Evolutionary conservation across 2,329 filamentous ascomycete genomes (phyloP), one percentile per base, ranked within the genome.

Genomic region (Colletotrichum lentis): DNA sequence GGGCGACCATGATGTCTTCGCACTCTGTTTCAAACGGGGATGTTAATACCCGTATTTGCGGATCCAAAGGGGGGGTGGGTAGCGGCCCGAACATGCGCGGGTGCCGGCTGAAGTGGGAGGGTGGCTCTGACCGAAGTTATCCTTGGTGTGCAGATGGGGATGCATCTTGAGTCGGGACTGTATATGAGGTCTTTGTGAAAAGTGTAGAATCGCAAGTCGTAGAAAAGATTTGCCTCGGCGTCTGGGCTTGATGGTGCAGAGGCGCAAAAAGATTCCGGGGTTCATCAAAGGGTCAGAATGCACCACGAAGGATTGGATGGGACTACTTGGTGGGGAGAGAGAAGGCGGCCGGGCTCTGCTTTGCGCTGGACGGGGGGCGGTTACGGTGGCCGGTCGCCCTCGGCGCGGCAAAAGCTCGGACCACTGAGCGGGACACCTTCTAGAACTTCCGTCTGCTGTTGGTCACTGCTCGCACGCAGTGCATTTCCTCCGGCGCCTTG

Each of bases 111-210:
- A 35, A 24, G 69, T 69, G 43, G 44, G 10, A 10, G 20, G 49
- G 20, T 27, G 14, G 44, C 76, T 35, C 31, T 52, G 86, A 97
- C 95, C 94, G 73, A 88, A 85, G 74, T 97, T 97, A 77, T 97
- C 91, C 78, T 96, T 93, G 35, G 93, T 97, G 77, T 98, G 94
- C 2, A 99, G 84, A 82, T 97, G 95, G 62, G 96, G 96, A 92
- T 99, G 96, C 96, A 99, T 99, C 52, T 47, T 53, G 57, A 20
- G 27, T 22, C 31, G 11, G 31, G 8, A 47, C 11, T n/a, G 10
- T 6, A 35, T 37, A n/a, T 35, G 31, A 11, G 27, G 10, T 10
- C 3, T 49, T 8, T 16, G 41, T 10, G 10, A 22, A 16, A 47
- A 50, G 31, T 6, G 31, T 39, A 16, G 14, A 49, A 47, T 37